A percentile compares a stretch with the other conserved stretches of the same genome.
Evolutionary conservation across 495 filamentous ascomycete species (phyloP).

Genomic region (Thermochaetoides thermophila): DNA sequence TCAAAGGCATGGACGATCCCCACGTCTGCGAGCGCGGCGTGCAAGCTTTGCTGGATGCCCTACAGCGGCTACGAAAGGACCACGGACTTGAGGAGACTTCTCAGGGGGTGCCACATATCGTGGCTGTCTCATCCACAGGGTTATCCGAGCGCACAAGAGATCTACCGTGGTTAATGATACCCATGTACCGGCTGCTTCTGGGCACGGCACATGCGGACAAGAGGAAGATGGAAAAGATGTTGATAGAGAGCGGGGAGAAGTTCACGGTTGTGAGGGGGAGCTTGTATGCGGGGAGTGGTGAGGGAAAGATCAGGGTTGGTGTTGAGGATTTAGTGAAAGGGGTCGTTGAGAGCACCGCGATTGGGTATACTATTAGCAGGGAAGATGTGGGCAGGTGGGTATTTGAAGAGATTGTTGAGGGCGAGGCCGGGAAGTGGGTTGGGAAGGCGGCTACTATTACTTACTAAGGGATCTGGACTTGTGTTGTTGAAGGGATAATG

Average conservation of each 20-base stretch:
- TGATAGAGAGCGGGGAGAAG: slow-evolving; percentile 20
- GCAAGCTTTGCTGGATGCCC: slow-evolving; percentile 28
- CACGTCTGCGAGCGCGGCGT: slow-evolving; percentile 41
- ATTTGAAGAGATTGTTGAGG: slow-evolving; percentile 12
- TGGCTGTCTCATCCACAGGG: slow-evolving; percentile 41
- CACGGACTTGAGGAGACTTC: slow-evolving; percentile 3
- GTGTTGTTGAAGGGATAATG: no score
- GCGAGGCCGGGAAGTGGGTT: slow-evolving; percentile 5
- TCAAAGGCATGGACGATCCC: slow-evolving; percentile 32
- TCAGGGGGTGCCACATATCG: slow-evolving; percentile 26
- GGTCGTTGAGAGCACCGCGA: slow-evolving; percentile 13
- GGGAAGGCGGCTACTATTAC: slow-evolving; percentile 14
- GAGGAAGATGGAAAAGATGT: slow-evolving; percentile 37
- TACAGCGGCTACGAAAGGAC: slow-evolving; percentile 10
- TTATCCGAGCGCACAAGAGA: slow-evolving; percentile 33
- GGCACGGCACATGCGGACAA: slow-evolving; percentile 44
- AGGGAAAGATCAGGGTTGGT: slow-evolving; percentile 13
- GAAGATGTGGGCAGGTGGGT: slow-evolving; percentile 31
- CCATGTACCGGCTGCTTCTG: slow-evolving; percentile 38
- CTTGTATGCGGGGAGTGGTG: slow-evolving; percentile 8
- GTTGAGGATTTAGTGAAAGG: slow-evolving; percentile 19
- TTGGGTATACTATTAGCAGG: slow-evolving; percentile 32
- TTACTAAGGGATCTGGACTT: slow-evolving; percentile 5
- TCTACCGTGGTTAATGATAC: slow-evolving; percentile 32
- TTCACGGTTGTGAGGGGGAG: slow-evolving; percentile 36